Conservation (phyloP, 495 filamentous ascomycete species). For the Astrothelium subdiscretum region DNA sequence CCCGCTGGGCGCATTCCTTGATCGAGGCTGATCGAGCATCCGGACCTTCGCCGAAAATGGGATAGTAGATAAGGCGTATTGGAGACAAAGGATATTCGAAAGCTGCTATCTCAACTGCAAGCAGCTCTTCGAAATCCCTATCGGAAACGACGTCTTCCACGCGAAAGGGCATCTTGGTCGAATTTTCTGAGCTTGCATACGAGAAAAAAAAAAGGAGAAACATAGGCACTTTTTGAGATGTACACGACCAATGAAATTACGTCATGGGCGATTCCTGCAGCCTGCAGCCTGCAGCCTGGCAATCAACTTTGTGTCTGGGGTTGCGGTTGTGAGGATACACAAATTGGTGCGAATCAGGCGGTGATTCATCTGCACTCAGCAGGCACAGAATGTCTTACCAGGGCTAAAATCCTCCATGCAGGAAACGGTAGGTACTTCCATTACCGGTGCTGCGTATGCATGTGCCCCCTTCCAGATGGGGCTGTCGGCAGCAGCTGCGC, state of each 20-base stretch:
- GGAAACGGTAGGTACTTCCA: neutral
- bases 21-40: neutral
- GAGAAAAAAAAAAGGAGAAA: neutral
- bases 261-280: neutral
- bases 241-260: neutral
- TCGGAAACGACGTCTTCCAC: neutral
- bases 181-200: neutral
- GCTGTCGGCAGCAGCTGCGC: neutral
- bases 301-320: neutral
- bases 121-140: neutral
- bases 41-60: neutral
- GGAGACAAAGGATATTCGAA: neutral
- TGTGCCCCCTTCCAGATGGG: neutral
- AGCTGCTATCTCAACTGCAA: neutral
- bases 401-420: neutral
- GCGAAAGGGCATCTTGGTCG: neutral
- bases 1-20: neutral
- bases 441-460: slow-evolving; percentile 2
- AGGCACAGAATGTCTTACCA: neutral
- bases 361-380: neutral
- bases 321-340: neutral
- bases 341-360: neutral
- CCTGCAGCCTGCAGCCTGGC: neutral
- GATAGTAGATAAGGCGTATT: neutral
- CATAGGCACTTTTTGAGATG: neutral